These are phyloP conservation scores for Hysterangium stoloniferum DNA, from an alignment of 768 basidiomycete genomes.

Conservation along the genomic window DNA sequence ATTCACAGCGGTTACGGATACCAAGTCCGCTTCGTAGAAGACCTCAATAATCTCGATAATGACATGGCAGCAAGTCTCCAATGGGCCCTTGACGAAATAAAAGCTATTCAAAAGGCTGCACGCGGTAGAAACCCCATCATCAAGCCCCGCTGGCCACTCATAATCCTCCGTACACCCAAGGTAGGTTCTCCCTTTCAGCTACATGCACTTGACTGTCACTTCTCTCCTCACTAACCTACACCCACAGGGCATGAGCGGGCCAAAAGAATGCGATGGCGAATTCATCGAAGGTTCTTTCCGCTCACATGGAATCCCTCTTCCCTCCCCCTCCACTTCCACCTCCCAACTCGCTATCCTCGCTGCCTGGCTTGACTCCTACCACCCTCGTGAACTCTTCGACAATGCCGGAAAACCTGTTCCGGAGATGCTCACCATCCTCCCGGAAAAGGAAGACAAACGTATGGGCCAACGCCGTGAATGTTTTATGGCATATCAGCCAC, in stretches of 20 bases:
- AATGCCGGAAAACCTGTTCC: slow-evolving; percentile 42
- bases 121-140: slow-evolving; percentile 66
- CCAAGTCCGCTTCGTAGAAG: slow-evolving; percentile 75
- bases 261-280: slow-evolving; percentile 57
- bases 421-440: slow-evolving; percentile 54
- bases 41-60: slow-evolving; percentile 57
- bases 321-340: slow-evolving; percentile 53
- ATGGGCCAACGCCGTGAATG: slow-evolving; percentile 66
- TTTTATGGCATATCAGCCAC: slow-evolving; percentile 52
- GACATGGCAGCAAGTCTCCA: slow-evolving; percentile 77
- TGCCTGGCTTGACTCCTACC: slow-evolving; percentile 69
- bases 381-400: slow-evolving; percentile 58
- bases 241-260: slow-evolving; percentile 53
- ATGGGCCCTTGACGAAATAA: slow-evolving; percentile 71
- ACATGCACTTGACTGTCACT: not conserved
- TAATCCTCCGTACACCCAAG: slow-evolving; percentile 83
- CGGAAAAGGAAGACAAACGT: slow-evolving; percentile 45
- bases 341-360: slow-evolving; percentile 59
- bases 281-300: slow-evolving; percentile 76
- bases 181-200: slow-evolving; percentile 21
- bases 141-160: slow-evolving; percentile 88
- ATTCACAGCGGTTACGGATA: slow-evolving; percentile 70
- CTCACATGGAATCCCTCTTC: slow-evolving; percentile 85
- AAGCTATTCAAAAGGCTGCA: slow-evolving; percentile 72
- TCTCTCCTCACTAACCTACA: not conserved